phyloP scores from a whole-genome alignment of 257 asterid species.

The Jacaranda copaia region DNA sequence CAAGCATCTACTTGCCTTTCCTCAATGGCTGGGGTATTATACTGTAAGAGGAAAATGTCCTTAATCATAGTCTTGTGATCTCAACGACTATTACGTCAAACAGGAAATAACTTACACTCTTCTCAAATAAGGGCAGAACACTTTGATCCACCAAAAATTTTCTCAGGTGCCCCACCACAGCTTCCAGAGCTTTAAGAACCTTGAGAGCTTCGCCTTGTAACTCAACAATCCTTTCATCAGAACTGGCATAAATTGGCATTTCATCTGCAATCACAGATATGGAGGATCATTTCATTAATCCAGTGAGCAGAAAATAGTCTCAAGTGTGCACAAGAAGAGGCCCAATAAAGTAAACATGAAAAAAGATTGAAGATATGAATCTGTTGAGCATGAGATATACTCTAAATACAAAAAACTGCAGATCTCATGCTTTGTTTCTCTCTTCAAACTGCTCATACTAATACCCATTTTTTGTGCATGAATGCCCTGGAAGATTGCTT shows the following conservation, averaged over 20 bases:
- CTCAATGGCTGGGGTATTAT: constrained; percentile 56
- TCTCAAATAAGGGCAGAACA: constrained; percentile 83
- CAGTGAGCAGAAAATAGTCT: neutral
- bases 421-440: constrained; percentile 1
- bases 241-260: constrained; percentile 65
- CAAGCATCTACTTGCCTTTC: constrained; percentile 70
- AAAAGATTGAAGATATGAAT: constrained; percentile 2
- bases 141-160: constrained; percentile 86
- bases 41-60: constrained; percentile 46
- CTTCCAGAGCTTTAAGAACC: constrained; percentile 80
- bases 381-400: neutral
- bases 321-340: neutral
- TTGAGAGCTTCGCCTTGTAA: constrained; percentile 82
- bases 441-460: neutral
- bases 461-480: neutral
- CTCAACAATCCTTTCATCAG: constrained; percentile 88
- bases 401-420: neutral
- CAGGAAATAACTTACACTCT: constrained; percentile 59
- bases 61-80: constrained; percentile 12
- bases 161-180: constrained; percentile 78
- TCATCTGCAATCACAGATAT: constrained; percentile 57
- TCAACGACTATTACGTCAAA: constrained; percentile 11
- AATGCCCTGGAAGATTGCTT: neutral
- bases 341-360: neutral
- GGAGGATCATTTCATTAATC: constrained; percentile 25